Evolutionary conservation across 2,329 filamentous ascomycete genomes (phyloP), one percentile per base, ranked within the genome.

Genomic region (Penicillium expansum): DNA sequence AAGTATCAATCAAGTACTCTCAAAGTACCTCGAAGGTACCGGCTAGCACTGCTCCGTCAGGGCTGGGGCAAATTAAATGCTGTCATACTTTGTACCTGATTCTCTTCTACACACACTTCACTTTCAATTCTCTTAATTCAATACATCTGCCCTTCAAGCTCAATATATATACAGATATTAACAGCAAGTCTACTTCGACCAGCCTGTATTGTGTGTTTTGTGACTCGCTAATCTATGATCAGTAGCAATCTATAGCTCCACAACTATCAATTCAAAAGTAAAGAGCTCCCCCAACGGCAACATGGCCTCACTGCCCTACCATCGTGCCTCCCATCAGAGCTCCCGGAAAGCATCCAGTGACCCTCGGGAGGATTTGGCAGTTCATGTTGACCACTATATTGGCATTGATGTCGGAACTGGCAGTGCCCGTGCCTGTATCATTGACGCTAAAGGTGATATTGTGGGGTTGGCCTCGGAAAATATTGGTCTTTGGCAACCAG

Each of bases 351-450:
- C 72, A 29, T 74, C 75, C 2, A 71, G 65, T 49, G 76, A 78
- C 67, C 77, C 80, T 48, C 80, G 82, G 63, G 83, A 86, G 67
- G 82, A 85, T 65, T 75, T 86, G 51, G 78, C 79, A 56, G 77
- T 82, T 39, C 80, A 83, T 58, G 73, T 80, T 62, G 81, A 85
- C 66, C 83, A 87, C 69, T 87, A 83, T 72, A 86, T 97, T 70
- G 93, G 93, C 59, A 91, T 99, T 66, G 94, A 99, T 78, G 93
- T 99, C 49, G 94, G 94, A 51, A 99, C 94, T 20, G 94, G 94
- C 55, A 96, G 91, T 73, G 94, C 93, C 38, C 86, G 94, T 71
- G 94, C 94, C 53, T 97, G 94, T 76, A 91, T 99, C 71, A 96
- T 99, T 76, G 91, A 97, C 73, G 84, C 87, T 60, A 87, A 89